phyloP scores from a whole-genome alignment of 768 basidiomycete genomes.

The Podaxis sp. region DNA sequence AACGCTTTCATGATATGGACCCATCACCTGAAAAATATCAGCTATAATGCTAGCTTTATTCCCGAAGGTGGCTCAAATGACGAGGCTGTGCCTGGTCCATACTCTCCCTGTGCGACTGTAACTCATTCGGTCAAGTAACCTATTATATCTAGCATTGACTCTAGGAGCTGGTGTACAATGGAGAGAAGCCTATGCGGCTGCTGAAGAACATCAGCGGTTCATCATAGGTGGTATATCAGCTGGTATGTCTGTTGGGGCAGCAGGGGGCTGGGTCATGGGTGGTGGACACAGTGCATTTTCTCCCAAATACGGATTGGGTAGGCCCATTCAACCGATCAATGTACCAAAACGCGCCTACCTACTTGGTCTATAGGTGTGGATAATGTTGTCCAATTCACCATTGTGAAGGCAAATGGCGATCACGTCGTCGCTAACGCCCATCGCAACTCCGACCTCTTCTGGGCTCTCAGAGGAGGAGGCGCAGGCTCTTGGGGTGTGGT shows the following conservation, averaged over 20 bases:
- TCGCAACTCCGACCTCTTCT: conserved; percentile 46
- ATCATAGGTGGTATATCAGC: background rate
- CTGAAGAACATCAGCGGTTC: background rate
- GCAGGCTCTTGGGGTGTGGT: conserved; percentile 49
- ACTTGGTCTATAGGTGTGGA: conserved; percentile 35
- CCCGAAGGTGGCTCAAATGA: conserved; percentile 30
- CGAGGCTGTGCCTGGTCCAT: conserved; percentile 18
- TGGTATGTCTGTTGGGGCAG: conserved; percentile 43
- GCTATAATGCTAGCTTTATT: conserved; percentile 27
- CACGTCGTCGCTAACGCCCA: conserved; percentile 37
- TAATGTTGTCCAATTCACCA: conserved; percentile 41
- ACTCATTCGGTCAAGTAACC: background rate
- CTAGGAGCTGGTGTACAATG: background rate
- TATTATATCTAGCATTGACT: background rate
- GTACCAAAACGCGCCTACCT: background rate
- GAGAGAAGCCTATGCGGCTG: background rate
- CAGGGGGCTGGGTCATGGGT: conserved; percentile 47
- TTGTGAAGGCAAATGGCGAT: conserved; percentile 41
- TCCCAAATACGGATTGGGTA: conserved; percentile 41
- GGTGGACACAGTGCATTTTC: conserved; percentile 44
- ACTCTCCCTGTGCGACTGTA: conserved; percentile 19
- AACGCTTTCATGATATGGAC: conserved; percentile 41
- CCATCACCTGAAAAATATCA: conserved; percentile 34
- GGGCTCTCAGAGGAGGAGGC: conserved; percentile 51
- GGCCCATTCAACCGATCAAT: background rate